Percentiles rank a stretch among this genome's conserved stretches.
Evolutionary conservation across 495 filamentous ascomycete species (phyloP).

Genomic region (Neurospora hispaniola): DNA sequence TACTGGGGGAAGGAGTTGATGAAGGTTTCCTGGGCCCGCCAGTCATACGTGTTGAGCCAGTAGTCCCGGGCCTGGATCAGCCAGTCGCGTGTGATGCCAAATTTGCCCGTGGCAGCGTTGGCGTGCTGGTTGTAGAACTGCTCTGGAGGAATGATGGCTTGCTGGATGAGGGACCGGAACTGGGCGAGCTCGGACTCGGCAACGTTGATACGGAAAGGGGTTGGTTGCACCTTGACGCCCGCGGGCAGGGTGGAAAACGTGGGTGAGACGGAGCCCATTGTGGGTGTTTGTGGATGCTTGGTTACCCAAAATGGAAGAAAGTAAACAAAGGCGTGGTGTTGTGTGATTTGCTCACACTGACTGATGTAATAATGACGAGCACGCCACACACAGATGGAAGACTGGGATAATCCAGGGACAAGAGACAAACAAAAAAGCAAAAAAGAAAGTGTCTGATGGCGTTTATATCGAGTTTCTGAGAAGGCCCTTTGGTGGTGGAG

Average conservation of each 20-base stretch:
- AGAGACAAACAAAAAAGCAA: background rate
- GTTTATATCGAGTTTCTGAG: background rate
- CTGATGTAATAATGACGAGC: background rate
- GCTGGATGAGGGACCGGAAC: constrained; percentile 3
- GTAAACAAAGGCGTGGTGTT: background rate
- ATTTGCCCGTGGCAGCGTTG: constrained; percentile 18
- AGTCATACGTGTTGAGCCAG: constrained; percentile 41
- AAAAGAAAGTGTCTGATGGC: background rate
- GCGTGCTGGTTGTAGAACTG: constrained; percentile 13
- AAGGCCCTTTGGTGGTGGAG: background rate
- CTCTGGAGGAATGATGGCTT: background rate
- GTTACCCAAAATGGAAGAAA: background rate
- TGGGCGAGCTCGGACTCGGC: constrained; percentile 3
- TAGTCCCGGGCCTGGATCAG: constrained; percentile 39
- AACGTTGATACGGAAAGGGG: constrained; percentile 6
- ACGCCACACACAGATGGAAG: background rate
- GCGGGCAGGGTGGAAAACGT: background rate
- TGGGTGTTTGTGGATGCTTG: background rate
- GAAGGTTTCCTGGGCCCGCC: constrained; percentile 40
- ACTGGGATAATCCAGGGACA: background rate
- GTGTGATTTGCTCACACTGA: background rate
- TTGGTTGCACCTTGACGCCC: constrained; percentile 5
- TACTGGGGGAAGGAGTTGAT: constrained; percentile 59
- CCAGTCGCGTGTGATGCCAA: constrained; percentile 49
- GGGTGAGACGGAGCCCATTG: background rate